Conservation (phyloP, 1,139 yeast species). For the Kodamaea ohmeri region DNA sequence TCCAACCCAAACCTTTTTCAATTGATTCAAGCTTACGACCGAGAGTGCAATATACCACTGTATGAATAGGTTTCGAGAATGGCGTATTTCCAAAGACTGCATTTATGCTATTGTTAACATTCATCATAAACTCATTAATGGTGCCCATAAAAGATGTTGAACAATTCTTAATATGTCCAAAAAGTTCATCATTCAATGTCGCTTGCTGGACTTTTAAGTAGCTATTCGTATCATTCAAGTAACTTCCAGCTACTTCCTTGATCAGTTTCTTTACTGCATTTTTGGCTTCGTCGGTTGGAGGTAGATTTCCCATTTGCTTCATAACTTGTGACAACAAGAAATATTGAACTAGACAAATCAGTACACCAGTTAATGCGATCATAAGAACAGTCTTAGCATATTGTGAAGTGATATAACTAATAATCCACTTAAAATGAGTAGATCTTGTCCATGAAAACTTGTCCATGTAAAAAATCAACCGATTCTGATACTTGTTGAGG, state of each 20-base stretch:
- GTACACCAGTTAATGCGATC: conserved; percentile 48
- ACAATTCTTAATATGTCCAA: conserved; percentile 63
- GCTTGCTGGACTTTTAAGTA: conserved; percentile 30
- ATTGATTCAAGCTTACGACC: conserved; percentile 67
- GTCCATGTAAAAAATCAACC: conserved; percentile 16
- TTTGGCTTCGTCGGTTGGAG: background rate
- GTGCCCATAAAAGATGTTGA: conserved; percentile 54
- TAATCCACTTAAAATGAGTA: conserved; percentile 37
- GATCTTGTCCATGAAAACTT: conserved; percentile 8
- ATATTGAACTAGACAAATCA: conserved; percentile 48
- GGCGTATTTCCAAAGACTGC: conserved; percentile 66
- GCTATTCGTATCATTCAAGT: conserved; percentile 24
- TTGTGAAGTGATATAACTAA: conserved; percentile 48
- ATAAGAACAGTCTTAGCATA: conserved; percentile 43
- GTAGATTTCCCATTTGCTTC: background rate
- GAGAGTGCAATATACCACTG: conserved; percentile 74
- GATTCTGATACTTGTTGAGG: conserved; percentile 21
- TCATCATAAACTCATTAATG: conserved; percentile 38
- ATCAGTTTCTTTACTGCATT: conserved; percentile 1
- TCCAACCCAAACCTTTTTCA: conserved; percentile 77
- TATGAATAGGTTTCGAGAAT: conserved; percentile 57
- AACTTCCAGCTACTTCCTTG: conserved; percentile 8
- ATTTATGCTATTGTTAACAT: conserved; percentile 29
- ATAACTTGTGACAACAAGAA: conserved; percentile 32
- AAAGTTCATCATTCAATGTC: conserved; percentile 56